Conservation (phyloP, 1,284 basidiomycete genomes). For the Ustilago hordei region DNA sequence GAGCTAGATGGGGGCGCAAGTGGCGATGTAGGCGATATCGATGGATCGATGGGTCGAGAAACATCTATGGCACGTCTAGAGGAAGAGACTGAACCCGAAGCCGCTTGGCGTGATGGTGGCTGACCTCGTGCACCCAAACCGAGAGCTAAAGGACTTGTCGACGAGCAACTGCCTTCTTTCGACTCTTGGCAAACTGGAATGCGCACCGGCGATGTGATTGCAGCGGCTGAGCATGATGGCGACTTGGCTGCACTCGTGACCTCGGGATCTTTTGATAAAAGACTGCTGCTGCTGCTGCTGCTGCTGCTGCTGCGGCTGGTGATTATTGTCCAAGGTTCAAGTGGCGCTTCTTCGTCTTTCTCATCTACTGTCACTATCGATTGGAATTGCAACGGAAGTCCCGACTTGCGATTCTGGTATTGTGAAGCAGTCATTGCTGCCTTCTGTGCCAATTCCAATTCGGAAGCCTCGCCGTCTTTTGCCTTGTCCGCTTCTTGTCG, state of each 20-base stretch:
- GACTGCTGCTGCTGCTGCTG: neutral
- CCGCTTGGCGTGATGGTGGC: slow-evolving; percentile 13
- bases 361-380: neutral
- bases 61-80: slow-evolving; percentile 46
- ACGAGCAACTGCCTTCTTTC: neutral
- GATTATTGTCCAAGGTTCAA: neutral
- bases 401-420: slow-evolving; percentile 21
- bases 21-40: slow-evolving; percentile 3
- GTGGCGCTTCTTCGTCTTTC: neutral
- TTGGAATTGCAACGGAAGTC: neutral
- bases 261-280: slow-evolving; percentile 1
- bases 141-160: slow-evolving; percentile 4
- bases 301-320: no score
- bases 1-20: neutral
- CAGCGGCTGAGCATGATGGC: neutral
- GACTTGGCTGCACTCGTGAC: slow-evolving; percentile 6
- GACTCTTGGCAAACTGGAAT: slow-evolving; percentile 6
- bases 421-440: slow-evolving; percentile 35
- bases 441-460: slow-evolving; percentile 23
- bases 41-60: slow-evolving; percentile 34
- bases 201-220: slow-evolving; percentile 9
- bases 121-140: slow-evolving; percentile 6
- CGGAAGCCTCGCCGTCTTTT: slow-evolving; percentile 12
- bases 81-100: slow-evolving; percentile 14
- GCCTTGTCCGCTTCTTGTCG: neutral